Conservation (phyloP, 495 filamentous ascomycete species). For the Thermochaetoides thermophila region DNA sequence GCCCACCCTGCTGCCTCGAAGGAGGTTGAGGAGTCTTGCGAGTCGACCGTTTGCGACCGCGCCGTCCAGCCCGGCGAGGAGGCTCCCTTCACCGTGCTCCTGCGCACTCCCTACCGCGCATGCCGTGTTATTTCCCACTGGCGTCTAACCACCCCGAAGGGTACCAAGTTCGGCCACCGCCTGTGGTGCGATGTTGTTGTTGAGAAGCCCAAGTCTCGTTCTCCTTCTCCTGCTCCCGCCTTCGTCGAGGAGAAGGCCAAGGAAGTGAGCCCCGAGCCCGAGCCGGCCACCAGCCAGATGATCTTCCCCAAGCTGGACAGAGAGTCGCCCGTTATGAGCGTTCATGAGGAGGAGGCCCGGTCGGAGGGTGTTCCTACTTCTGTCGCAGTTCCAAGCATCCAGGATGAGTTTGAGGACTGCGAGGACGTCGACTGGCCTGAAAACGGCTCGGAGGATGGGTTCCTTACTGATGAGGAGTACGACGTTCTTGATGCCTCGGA, state of each 20-base stretch:
- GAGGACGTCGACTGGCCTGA: constrained; percentile 47
- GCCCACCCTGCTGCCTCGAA: constrained; percentile 57
- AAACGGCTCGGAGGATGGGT: constrained; percentile 45
- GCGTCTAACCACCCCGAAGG: constrained; percentile 75
- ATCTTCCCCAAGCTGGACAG: constrained; percentile 95
- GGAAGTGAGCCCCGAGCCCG: constrained; percentile 9
- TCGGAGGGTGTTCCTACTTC: no score
- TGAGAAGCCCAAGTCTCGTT: constrained; percentile 14
- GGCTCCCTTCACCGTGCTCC: constrained; percentile 65
- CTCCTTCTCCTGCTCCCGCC: constrained; percentile 2
- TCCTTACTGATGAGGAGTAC: constrained; percentile 94
- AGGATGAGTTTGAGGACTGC: constrained; percentile 51
- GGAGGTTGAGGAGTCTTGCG: constrained; percentile 56
- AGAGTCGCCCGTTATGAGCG: constrained; percentile 73
- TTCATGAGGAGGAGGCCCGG: constrained; percentile 29
- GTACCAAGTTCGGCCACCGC: constrained; percentile 74
- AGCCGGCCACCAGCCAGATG: constrained; percentile 48
- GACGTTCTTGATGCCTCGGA: constrained; percentile 93
- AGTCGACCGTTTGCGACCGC: constrained; percentile 64
- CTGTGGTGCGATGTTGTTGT: constrained; percentile 91
- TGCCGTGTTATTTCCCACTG: constrained; percentile 87
- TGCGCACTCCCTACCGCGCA: constrained; percentile 57
- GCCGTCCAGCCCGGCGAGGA: constrained; percentile 56
- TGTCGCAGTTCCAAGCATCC: constrained; percentile 22
- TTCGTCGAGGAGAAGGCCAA: constrained; percentile 1